Evolutionary conservation across 305 asterid genomes (phyloP).

Genomic region (Fraxinus dipetala): DNA sequence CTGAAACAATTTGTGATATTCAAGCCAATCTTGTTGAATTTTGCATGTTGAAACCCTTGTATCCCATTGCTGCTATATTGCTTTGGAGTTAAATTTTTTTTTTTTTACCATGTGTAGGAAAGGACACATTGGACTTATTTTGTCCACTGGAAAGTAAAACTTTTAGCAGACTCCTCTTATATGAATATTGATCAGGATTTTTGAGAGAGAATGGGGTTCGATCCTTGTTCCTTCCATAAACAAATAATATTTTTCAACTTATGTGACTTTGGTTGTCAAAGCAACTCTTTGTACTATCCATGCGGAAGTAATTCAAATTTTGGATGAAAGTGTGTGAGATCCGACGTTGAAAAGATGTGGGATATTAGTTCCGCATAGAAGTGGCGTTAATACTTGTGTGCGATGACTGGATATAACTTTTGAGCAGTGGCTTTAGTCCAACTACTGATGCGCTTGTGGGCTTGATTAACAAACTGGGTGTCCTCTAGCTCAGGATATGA

Average conservation of each 20-base stretch:
- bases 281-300: not conserved
- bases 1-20: not conserved
- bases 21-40: not conserved
- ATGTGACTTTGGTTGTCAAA: not conserved
- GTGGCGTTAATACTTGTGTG: not conserved
- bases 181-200: not conserved
- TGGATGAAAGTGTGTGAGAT: not conserved
- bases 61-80: not conserved
- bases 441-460: not conserved
- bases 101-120: not conserved
- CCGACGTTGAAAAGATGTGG: not conserved
- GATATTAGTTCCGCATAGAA: not conserved
- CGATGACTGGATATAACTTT: not conserved
- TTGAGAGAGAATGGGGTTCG: not conserved
- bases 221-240: not conserved
- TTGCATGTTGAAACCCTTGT: constrained; percentile 1
- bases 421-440: not conserved
- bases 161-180: not conserved
- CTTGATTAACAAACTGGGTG: not conserved
- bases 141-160: not conserved
- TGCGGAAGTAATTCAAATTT: not conserved
- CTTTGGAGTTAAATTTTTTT: not conserved
- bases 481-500: not conserved
- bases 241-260: not conserved
- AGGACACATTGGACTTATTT: not conserved